Evolutionary conservation across 208 protist species (phyloP).

Genomic region (Leishmania amazonensis): DNA sequence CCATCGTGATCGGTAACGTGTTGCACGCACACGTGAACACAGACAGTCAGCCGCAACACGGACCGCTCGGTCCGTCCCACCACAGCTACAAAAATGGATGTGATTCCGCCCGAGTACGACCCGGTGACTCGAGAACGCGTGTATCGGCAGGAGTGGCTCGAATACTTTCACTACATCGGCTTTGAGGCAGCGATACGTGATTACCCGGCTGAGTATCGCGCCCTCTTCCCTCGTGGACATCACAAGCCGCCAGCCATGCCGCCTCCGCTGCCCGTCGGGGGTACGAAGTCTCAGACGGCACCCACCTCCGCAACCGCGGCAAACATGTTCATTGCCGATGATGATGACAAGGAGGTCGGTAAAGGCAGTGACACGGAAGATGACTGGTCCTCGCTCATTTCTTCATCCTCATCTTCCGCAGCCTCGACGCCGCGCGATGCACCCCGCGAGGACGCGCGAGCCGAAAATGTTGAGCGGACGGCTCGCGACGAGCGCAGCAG

Average conservation of each 20-base stretch:
- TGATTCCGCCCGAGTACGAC: conserved; percentile 85
- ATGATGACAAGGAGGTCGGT: conserved; percentile 6
- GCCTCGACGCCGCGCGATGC: neutral
- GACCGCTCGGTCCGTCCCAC: neutral
- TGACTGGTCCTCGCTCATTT: conserved; percentile 23
- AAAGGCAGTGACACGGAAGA: conserved; percentile 10
- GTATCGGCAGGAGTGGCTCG: conserved; percentile 88
- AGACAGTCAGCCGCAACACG: neutral
- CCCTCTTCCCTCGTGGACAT: conserved; percentile 44
- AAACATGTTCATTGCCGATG: conserved; percentile 32
- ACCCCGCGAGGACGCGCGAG: neutral
- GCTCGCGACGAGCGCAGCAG: conserved; percentile 12
- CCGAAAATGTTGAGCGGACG: conserved; percentile 4
- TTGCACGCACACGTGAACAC: neutral
- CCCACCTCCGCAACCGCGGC: conserved; percentile 22
- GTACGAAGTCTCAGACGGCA: neutral
- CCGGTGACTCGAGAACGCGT: conserved; percentile 61
- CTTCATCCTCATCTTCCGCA: conserved; percentile 23
- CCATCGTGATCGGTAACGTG: neutral
- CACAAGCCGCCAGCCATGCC: conserved; percentile 10
- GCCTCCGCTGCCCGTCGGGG: conserved; percentile 3
- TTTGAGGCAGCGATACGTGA: conserved; percentile 53
- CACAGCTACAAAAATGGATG: conserved; percentile 49
- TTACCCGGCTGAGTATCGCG: conserved; percentile 62
- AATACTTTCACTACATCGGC: conserved; percentile 88